phyloP scores from a whole-genome alignment of 2,329 filamentous ascomycete species.

The Pseudopithomyces maydicus region DNA sequence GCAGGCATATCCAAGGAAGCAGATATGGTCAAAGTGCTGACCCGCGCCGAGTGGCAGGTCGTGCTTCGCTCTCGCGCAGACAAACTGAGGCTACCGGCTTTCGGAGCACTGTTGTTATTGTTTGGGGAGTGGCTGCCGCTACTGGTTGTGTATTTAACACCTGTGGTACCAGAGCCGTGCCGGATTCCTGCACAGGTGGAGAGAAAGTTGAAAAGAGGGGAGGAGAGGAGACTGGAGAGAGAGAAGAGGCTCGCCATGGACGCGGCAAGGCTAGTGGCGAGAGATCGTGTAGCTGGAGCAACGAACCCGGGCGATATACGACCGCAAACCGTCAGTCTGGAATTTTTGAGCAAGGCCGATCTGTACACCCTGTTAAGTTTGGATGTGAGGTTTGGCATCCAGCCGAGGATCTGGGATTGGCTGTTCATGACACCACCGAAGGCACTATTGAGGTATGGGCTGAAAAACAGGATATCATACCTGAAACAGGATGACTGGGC shows the following conservation, averaged over 20 bases:
- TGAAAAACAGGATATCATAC: conserved; percentile 64
- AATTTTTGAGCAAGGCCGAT: conserved; percentile 13
- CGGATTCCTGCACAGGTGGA: conserved; percentile 77
- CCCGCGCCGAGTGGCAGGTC: conserved; percentile 73
- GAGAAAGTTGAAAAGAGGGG: conserved; percentile 59
- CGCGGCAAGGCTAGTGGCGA: conserved; percentile 20
- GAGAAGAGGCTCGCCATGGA: conserved; percentile 20
- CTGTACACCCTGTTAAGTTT: conserved; percentile 25
- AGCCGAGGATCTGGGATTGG: conserved; percentile 44
- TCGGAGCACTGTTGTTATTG: conserved; percentile 74
- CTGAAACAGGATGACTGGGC: conserved; percentile 73
- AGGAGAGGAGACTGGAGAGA: conserved; percentile 43
- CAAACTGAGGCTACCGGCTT: conserved; percentile 76
- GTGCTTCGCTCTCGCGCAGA: conserved; percentile 72
- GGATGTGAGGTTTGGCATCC: conserved; percentile 27
- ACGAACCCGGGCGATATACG: background rate
- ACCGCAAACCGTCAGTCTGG: conserved; percentile 7
- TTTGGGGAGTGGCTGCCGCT: conserved; percentile 88
- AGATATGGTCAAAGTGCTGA: conserved; percentile 42
- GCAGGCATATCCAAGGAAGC: background rate
- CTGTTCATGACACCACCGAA: conserved; percentile 48
- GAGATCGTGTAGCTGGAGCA: conserved; percentile 13
- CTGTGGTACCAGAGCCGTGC: conserved; percentile 80
- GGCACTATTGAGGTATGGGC: conserved; percentile 59
- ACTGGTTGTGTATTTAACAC: conserved; percentile 71